phyloP scores from a whole-genome alignment of 2,329 filamentous ascomycete genomes.

The Neobulgaria alba region DNA sequence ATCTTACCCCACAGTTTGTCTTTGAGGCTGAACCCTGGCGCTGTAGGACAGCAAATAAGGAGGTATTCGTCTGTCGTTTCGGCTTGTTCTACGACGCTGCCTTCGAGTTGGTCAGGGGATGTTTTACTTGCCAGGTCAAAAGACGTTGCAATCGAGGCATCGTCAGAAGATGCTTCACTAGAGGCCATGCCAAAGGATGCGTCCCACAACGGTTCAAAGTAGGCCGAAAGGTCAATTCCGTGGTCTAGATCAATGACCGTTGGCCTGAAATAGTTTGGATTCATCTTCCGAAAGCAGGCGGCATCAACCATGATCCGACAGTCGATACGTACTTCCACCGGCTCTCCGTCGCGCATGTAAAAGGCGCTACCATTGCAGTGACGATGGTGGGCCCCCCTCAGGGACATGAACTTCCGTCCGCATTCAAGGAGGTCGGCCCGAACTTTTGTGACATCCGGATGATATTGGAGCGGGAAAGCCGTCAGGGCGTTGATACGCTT shows the following conservation, averaged over 20 bases:
- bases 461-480: constrained; percentile 27
- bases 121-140: constrained; percentile 1
- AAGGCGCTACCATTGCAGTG: constrained; percentile 29
- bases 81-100: not conserved
- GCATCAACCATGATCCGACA: constrained; percentile 26
- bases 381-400: constrained; percentile 23
- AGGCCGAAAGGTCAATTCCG: not conserved
- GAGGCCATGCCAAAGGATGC: not conserved
- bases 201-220: not conserved
- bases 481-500: constrained; percentile 24
- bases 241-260: constrained; percentile 1
- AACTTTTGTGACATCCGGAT: constrained; percentile 18
- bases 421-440: constrained; percentile 22
- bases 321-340: constrained; percentile 14
- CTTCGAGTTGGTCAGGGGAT: not conserved
- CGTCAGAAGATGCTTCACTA: constrained; percentile 1
- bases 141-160: constrained; percentile 1
- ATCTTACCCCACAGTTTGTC: not conserved
- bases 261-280: constrained; percentile 21
- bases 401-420: constrained; percentile 24
- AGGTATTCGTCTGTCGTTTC: not conserved
- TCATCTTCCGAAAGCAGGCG: constrained; percentile 22
- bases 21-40: not conserved
- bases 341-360: constrained; percentile 25
- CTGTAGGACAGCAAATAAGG: not conserved